Evolutionary conservation across 768 basidiomycete species (phyloP), one percentile per base, ranked within the genome.

Genomic region (Cyathus striatus): DNA sequence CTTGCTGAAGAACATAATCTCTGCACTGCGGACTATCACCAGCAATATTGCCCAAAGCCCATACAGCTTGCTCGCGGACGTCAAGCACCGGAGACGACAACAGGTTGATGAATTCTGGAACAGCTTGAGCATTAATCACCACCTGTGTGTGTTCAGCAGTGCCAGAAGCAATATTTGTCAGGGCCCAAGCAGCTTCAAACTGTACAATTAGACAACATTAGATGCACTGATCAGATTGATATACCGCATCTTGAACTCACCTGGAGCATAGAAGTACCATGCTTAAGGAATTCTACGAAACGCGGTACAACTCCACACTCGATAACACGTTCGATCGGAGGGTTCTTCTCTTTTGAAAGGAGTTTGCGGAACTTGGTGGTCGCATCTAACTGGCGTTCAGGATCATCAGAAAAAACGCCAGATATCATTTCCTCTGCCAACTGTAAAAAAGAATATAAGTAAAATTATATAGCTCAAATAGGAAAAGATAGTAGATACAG

Each of bases 11-110:
- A 41, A 98, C 96, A 55, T 93, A 94, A 61, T 99, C 96, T 56
- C 96, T 73, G 76, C 96, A 99, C 60, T 88, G 83, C 17, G 96
- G 96, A 51, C 92, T 95, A 65, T 99, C 96, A 47, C 96, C 96
- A 41, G 96, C 96, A 50, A 99, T 98, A 69, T 99, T 99, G 45
- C 96, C 96, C 47, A 99, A 76, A 17, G 96, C 96, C 96, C 95
- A 99, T 20, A 99, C 96, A 20, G 96, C 96, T 68, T 99, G 96
- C 68, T 99, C 96, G 47, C 95, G 85, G 48, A 99, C 96, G 66
- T 99, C 96, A 46, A 93, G 75, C 26, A 96, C 92, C 33, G 82
- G 72, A n/a, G 94, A 96, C 6, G 90, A 93, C 32, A 98, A 72
- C 37, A 99, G 81, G 53, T 90, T 90, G 72, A 99, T 97, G 61